Base-by-base conservation (phyloP, 1,284 basidiomycete genomes). In the Rhodotorula sp. region DNA sequence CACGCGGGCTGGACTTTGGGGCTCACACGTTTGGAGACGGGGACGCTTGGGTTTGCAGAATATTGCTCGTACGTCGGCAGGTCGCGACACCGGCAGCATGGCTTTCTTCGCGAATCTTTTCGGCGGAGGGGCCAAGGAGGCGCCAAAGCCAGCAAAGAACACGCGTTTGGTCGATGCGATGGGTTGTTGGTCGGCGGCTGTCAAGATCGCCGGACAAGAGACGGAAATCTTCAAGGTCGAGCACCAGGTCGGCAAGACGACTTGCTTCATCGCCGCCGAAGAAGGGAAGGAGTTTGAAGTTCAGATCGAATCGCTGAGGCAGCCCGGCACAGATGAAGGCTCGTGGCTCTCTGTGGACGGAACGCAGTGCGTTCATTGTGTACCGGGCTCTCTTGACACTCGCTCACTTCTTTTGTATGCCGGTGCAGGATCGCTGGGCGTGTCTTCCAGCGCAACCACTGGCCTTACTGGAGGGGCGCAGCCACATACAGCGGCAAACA, bases 211-310 rank as follows among this genome's bases (percentile, higher is more conserved):
- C 29, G 58, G 49, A 4, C 2, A 45, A 24, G 33, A 64, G 3
- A 45, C 56, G 18, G 53, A 56, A 26, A 30, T 70, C 26, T 64
- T 57, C 53, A 26, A 60, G 30, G 30, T 60, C 56, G 51, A 66
- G 37, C 24, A 59, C 18, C 6, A 44, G 14, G 60, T 24, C 17
- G 18, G 24, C 45, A 70, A 60, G 58, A 55, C 57, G 33, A 54
- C 44, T 1, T 62, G 56, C 29, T 70, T 60, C 45, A 60, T 70
- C 64, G 68, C 62, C 29, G 54, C 68, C 15, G 18, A 33, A 10
- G 64, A 66, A 30, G 64, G 61, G 17, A 60, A 63, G 46, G 55
- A 66, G 51, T 69, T 63, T 57, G n/a, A 48, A 51, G 58, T 58
- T 20, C 14, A 20, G 4, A 37, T 55, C 18, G 30, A 4, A 7